Evolutionary conservation across 345 rosid genomes (phyloP), one percentile per base, ranked within the genome.

Genomic region (Salix dunnii): DNA sequence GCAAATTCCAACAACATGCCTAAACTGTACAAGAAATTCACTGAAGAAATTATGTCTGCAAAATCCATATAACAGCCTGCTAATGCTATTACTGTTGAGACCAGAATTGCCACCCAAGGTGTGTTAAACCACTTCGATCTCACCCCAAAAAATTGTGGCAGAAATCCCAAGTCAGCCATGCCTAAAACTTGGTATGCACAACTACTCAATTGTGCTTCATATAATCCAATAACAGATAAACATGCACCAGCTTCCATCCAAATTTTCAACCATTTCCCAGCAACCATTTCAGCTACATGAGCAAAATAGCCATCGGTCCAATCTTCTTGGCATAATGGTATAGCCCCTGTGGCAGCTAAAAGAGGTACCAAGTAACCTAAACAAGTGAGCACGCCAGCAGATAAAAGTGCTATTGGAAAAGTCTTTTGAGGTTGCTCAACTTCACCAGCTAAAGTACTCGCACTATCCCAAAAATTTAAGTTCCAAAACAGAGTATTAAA

Each of bases 1-100:
- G 86, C 83, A 74, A 88, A 86, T 67, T 88, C 90, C 28, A 86
- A 60, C 40, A 88, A 53, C 90, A 86, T 88, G 2, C 90, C 87
- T 64, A 88, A 81, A 66, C 87, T 77, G 42, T 84, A 88, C 38
- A 88, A 64, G 80, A 86, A 82, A 73, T 88, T 88, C 40, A 68
- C 87, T 11, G 85, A 82, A 14, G 86, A 84, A 36, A 88, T 82
- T 12, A 88, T 82, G 60, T 79, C 72, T 5, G 73, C 3, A 43
- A 88, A 88, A 60, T 76, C 35, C 86, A 88, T 13, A 48, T 17
- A 82, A 38, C 85, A 79, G 25, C 74, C 86, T 0, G 65, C 74
- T 0, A 77, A 36, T 0, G 84, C 76, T 5, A 86, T 33, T 25
- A 76, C 12, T 1, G 89, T 78, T 10, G 87, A 82, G 21, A 81